These are phyloP conservation scores for Beauveria medogensis DNA, from an alignment of 2,329 filamentous ascomycete species.

Conservation along the genomic window DNA sequence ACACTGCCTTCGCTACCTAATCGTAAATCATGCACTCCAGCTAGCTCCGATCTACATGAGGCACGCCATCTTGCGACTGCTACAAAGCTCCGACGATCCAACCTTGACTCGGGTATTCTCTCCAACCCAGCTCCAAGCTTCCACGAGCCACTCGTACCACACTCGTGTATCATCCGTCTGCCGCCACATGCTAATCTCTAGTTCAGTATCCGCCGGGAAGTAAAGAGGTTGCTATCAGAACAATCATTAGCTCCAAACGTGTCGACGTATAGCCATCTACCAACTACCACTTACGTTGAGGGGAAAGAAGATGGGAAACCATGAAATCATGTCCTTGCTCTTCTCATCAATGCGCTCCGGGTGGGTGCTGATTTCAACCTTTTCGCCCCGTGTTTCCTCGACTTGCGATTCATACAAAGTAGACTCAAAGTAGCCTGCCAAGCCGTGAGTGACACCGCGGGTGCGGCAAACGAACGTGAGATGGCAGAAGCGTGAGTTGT, in stretches of 20 bases:
- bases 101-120: slow-evolving; percentile 57
- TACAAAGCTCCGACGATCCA: slow-evolving; percentile 58
- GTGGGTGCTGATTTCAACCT: slow-evolving; percentile 84
- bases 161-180: slow-evolving; percentile 92
- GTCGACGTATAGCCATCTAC: neutral
- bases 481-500: slow-evolving; percentile 76
- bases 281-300: slow-evolving; percentile 59
- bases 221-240: slow-evolving; percentile 65
- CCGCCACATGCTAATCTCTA: slow-evolving; percentile 91
- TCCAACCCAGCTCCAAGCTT: slow-evolving; percentile 64
- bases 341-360: slow-evolving; percentile 87
- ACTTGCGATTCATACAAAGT: slow-evolving; percentile 66
- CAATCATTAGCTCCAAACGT: neutral
- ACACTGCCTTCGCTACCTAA: neutral
- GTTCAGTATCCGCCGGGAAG: slow-evolving; percentile 73
- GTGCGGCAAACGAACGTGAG: slow-evolving; percentile 70
- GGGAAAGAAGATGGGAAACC: slow-evolving; percentile 98
- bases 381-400: slow-evolving; percentile 29
- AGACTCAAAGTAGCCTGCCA: slow-evolving; percentile 93
- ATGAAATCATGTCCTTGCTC: slow-evolving; percentile 97
- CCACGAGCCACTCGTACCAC: slow-evolving; percentile 98
- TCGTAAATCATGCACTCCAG: no score
- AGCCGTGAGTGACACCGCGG: slow-evolving; percentile 78
- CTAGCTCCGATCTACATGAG: slow-evolving; percentile 46
- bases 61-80: slow-evolving; percentile 61